These are phyloP conservation scores for Citeromyces matritensis DNA, from an alignment of 805 yeast species.

Conservation along the genomic window DNA sequence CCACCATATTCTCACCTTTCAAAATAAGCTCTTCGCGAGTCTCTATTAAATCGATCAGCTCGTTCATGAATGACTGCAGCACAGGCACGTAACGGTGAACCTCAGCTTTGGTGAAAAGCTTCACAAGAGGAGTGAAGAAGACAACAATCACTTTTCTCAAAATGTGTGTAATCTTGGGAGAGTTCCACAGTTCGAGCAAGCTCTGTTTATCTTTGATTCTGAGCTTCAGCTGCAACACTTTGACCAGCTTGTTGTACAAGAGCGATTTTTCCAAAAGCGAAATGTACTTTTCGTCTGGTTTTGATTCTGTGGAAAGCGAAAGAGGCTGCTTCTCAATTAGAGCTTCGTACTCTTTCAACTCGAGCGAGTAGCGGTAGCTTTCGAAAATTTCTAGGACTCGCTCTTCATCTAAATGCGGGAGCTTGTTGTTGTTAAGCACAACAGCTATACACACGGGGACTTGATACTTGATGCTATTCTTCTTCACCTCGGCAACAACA, in stretches of 20 bases:
- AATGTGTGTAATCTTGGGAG: conserved; percentile 65
- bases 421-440: conserved; percentile 10
- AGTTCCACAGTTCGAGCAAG: conserved; percentile 69
- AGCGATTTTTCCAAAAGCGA: conserved; percentile 14
- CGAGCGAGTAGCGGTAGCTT: conserved; percentile 7
- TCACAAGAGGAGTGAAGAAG: conserved; percentile 62
- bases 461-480: conserved; percentile 11
- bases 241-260: conserved; percentile 37
- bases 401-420: conserved; percentile 4
- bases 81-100: conserved; percentile 51
- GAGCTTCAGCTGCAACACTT: conserved; percentile 45
- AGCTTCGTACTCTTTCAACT: neutral
- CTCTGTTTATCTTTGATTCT: conserved; percentile 65
- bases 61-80: conserved; percentile 51
- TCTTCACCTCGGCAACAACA: conserved; percentile 13
- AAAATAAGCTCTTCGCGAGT: conserved; percentile 19
- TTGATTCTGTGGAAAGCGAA: too few species aligned
- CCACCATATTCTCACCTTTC: conserved; percentile 40
- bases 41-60: conserved; percentile 44
- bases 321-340: neutral
- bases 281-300: neutral
- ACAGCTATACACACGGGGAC: conserved; percentile 11
- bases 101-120: conserved; percentile 50
- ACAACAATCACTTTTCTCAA: conserved; percentile 59
- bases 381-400: conserved; percentile 6